A percentile compares a stretch with the other conserved stretches of the same genome.
These are phyloP conservation scores for Plenodomus lindquistii DNA, from an alignment of 2,329 filamentous ascomycete genomes.

Conservation along the genomic window DNA sequence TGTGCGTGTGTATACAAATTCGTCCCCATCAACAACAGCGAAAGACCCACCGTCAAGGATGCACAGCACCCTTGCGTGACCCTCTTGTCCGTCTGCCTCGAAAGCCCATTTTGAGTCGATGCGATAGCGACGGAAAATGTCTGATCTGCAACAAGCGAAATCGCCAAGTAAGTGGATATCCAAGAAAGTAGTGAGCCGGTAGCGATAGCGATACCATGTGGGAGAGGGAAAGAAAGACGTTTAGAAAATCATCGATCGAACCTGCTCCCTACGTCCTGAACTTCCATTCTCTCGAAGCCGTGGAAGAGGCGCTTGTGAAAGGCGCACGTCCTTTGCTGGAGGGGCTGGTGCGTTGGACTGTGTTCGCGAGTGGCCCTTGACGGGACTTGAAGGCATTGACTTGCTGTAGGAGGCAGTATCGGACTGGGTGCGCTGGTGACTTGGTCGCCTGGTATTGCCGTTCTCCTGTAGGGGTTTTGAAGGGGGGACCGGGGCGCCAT, in stretches of 20 bases:
- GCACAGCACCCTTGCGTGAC: conserved; percentile 22
- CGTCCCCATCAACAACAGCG: not conserved
- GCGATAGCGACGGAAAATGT: conserved; percentile 18
- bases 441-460: conserved; percentile 18
- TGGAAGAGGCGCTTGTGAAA: conserved; percentile 31
- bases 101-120: conserved; percentile 28
- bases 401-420: conserved; percentile 17
- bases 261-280: conserved; percentile 41
- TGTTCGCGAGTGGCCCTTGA: conserved; percentile 39
- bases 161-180: conserved; percentile 30
- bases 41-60: not conserved
- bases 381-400: conserved; percentile 33
- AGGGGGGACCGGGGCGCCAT: conserved; percentile 23
- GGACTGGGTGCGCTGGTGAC: conserved; percentile 36
- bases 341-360: conserved; percentile 36
- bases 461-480: conserved; percentile 27
- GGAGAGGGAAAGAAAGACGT: conserved; percentile 10
- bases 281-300: conserved; percentile 39
- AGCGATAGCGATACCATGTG: conserved; percentile 25
- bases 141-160: conserved; percentile 29
- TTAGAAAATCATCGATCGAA: conserved; percentile 50
- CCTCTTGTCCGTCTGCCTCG: conserved; percentile 11
- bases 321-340: conserved; percentile 34
- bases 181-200: conserved; percentile 19
- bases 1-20: not conserved